These are phyloP conservation scores for Drosera capensis DNA, from an alignment of 148 eudicot species.

Conservation along the genomic window DNA sequence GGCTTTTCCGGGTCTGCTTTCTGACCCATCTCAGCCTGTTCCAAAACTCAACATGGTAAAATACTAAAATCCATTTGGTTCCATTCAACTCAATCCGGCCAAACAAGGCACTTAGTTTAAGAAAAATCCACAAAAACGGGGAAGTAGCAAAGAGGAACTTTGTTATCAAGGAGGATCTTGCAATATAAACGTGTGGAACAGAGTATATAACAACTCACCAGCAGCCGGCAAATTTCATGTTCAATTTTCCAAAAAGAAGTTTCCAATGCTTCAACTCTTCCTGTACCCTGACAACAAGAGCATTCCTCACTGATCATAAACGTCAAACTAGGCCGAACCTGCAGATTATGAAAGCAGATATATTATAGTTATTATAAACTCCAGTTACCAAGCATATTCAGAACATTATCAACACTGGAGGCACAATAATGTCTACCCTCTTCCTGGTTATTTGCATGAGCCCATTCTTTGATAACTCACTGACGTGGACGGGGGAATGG, in stretches of 20 bases:
- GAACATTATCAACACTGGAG: too few relatives aligned
- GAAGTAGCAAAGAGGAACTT: neutral
- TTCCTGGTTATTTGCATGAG: constrained; percentile 91
- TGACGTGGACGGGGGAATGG: constrained; percentile 66
- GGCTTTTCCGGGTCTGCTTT: constrained; percentile 69
- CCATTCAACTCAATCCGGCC: neutral
- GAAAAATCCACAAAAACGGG: too few relatives aligned
- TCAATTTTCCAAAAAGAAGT: constrained; percentile 93
- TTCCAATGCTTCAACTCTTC: constrained; percentile 91
- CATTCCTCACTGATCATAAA: constrained; percentile 91
- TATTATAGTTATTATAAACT: too few relatives aligned
- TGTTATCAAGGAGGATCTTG: neutral
- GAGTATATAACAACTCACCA: constrained; percentile 39
- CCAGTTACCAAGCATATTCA: too few relatives aligned
- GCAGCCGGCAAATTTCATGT: constrained; percentile 76
- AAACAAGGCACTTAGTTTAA: neutral
- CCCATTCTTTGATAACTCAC: constrained; percentile 80
- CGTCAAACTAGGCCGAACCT: constrained; percentile 97
- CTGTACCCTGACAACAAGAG: constrained; percentile 76
- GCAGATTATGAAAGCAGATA: constrained; percentile 13
- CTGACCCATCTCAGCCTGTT: constrained; percentile 45
- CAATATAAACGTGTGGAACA: neutral
- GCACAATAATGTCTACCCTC: too few relatives aligned
- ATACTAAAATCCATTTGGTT: neutral
- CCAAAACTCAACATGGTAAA: neutral